Percentiles rank a stretch among this genome's conserved stretches.
These are phyloP conservation scores for Populus hybrid DNA, from an alignment of 441 rosid species.

Conservation along the genomic window DNA sequence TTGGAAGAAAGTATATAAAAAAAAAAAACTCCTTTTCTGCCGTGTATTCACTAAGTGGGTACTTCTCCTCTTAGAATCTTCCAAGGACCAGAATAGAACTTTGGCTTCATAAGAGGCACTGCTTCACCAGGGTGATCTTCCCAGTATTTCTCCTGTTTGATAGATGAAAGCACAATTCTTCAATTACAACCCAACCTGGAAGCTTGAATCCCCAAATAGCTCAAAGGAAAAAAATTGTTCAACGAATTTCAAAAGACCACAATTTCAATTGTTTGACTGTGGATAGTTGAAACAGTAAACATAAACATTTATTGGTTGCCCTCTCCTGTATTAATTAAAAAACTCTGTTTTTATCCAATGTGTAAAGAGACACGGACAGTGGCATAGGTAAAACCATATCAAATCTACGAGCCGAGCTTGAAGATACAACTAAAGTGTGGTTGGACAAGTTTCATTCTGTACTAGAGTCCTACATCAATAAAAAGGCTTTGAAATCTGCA, in stretches of 20 bases:
- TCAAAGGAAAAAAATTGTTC: neutral
- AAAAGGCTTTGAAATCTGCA: neutral
- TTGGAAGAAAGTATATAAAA: slow-evolving; percentile 2
- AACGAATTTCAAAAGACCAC: neutral
- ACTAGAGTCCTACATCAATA: neutral
- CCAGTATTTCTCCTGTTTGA: slow-evolving; percentile 80
- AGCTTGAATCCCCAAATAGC: neutral
- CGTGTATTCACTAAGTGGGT: slow-evolving; percentile 21
- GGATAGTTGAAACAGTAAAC: neutral
- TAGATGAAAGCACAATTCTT: slow-evolving; percentile 17
- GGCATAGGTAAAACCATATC: neutral
- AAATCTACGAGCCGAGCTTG: neutral
- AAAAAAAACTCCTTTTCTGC: neutral
- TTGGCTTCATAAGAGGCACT: slow-evolving; percentile 76
- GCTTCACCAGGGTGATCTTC: slow-evolving; percentile 84
- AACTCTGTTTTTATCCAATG: neutral
- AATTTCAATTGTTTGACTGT: neutral
- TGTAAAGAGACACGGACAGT: neutral
- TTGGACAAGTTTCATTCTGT: neutral
- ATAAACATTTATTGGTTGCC: neutral
- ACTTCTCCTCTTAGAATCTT: slow-evolving; percentile 66
- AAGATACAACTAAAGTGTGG: neutral
- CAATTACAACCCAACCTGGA: slow-evolving; percentile 9
- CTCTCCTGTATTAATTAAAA: neutral
- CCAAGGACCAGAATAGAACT: slow-evolving; percentile 81